phyloP scores from a whole-genome alignment of 2,329 filamentous ascomycete genomes.

The Dactylella cylindrospora region DNA sequence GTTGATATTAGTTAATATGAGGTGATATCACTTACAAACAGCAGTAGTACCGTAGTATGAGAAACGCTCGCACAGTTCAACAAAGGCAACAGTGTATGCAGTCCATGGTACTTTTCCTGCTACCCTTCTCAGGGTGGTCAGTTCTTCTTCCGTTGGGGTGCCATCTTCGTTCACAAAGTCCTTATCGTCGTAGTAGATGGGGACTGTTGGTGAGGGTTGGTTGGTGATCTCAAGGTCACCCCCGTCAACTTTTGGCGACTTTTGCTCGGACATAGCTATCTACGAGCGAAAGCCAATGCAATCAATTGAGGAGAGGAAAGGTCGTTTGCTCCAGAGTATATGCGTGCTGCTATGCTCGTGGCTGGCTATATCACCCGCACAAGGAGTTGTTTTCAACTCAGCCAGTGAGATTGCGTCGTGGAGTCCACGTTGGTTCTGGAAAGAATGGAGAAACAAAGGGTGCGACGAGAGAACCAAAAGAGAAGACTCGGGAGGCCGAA shows the following conservation, averaged over 20 bases:
- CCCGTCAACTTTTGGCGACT: slow-evolving; percentile 24
- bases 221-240: slow-evolving; percentile 31
- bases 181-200: slow-evolving; percentile 36
- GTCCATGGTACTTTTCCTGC: slow-evolving; percentile 60
- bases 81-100: slow-evolving; percentile 60
- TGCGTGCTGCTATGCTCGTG: too few relatives aligned
- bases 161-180: slow-evolving; percentile 38
- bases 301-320: too few relatives aligned
- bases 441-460: slow-evolving; percentile 4
- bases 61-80: slow-evolving; percentile 62
- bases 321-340: too few relatives aligned
- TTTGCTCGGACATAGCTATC: slow-evolving; percentile 35
- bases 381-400: background rate
- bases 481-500: slow-evolving; percentile 1
- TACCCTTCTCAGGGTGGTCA: slow-evolving; percentile 57
- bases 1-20: too few relatives aligned
- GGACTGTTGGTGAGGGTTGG: slow-evolving; percentile 27
- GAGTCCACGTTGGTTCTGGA: slow-evolving; percentile 12
- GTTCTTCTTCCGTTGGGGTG: slow-evolving; percentile 58
- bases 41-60: slow-evolving; percentile 63
- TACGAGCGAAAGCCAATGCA: too few relatives aligned
- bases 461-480: slow-evolving; percentile 11
- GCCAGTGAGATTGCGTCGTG: slow-evolving; percentile 1
- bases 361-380: too few relatives aligned
- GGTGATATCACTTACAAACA: slow-evolving; percentile 60